These are phyloP conservation scores for Suhomyces bolitotheri DNA, from an alignment of 1,139 yeast species.

Conservation along the genomic window DNA sequence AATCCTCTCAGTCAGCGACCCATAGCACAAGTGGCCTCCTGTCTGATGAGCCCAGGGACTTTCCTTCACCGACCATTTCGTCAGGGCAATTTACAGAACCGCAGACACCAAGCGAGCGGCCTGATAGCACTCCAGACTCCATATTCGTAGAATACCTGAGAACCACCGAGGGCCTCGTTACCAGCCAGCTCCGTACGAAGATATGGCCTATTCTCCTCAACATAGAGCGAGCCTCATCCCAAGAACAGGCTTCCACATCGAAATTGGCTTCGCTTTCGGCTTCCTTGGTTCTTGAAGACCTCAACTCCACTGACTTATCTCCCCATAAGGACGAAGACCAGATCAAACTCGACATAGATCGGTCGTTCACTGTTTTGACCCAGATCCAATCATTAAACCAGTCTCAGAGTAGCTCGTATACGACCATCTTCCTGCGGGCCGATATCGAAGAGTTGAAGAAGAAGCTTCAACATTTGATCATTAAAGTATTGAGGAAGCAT, in stretches of 20 bases:
- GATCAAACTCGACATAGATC: conserved; percentile 69
- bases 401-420: conserved; percentile 28
- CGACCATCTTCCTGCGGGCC: conserved; percentile 35
- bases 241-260: conserved; percentile 4
- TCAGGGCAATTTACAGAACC: too few relatives aligned
- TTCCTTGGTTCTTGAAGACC: conserved; percentile 22
- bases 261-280: conserved; percentile 9
- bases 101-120: too few relatives aligned
- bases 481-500: conserved; percentile 56
- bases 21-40: too few relatives aligned
- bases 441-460: conserved; percentile 40
- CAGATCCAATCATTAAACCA: conserved; percentile 30
- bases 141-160: conserved; percentile 30
- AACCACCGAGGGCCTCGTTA: conserved; percentile 52
- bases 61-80: too few relatives aligned
- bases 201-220: conserved; percentile 52
- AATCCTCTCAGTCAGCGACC: too few relatives aligned
- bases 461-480: conserved; percentile 49
- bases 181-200: conserved; percentile 37
- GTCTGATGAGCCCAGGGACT: too few relatives aligned
- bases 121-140: too few relatives aligned
- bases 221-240: too few relatives aligned
- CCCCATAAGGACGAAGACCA: conserved; percentile 76
- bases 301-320: conserved; percentile 33
- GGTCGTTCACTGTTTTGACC: conserved; percentile 58